Conservation (phyloP, 2,329 filamentous ascomycete genomes). For the Aspergillus aculeatinus region DNA sequence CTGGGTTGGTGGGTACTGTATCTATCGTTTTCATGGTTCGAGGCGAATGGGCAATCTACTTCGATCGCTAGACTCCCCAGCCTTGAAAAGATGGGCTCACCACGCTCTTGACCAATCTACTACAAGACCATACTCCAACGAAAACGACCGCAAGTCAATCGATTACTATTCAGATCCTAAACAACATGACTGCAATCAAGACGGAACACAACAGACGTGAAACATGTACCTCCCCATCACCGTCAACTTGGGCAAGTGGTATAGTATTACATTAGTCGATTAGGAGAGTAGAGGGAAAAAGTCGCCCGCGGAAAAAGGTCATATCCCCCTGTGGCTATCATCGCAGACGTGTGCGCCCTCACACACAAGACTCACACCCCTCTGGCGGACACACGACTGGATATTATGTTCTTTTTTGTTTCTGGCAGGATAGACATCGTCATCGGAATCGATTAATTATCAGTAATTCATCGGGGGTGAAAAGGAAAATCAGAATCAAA, state of each 20-base stretch:
- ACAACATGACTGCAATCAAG: slow-evolving; percentile 3
- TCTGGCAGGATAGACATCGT: not conserved
- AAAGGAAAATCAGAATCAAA: too few relatives aligned
- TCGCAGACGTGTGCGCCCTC: not conserved
- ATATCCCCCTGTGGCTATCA: slow-evolving; percentile 2
- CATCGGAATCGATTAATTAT: slow-evolving; percentile 4
- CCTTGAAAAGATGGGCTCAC: too few relatives aligned
- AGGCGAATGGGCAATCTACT: too few relatives aligned
- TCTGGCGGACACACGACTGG: not conserved
- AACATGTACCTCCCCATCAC: slow-evolving; percentile 6
- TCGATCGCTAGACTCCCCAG: too few relatives aligned
- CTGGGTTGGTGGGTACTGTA: too few relatives aligned
- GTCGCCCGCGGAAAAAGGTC: not conserved
- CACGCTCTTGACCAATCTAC: too few relatives aligned
- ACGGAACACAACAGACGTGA: slow-evolving; percentile 4
- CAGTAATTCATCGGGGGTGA: slow-evolving; percentile 7
- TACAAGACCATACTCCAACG: too few relatives aligned
- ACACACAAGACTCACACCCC: not conserved
- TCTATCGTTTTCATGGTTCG: too few relatives aligned
- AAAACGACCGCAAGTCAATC: slow-evolving; percentile 1
- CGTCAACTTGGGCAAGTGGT: slow-evolving; percentile 7
- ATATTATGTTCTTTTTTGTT: not conserved
- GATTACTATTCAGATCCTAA: slow-evolving; percentile 12
- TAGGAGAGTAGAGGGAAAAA: slow-evolving; percentile 4
- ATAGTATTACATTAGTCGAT: slow-evolving; percentile 23